These are phyloP conservation scores for Zygnema cylindricum DNA, from an alignment of 139 green algal genomes.

Conservation along the genomic window DNA sequence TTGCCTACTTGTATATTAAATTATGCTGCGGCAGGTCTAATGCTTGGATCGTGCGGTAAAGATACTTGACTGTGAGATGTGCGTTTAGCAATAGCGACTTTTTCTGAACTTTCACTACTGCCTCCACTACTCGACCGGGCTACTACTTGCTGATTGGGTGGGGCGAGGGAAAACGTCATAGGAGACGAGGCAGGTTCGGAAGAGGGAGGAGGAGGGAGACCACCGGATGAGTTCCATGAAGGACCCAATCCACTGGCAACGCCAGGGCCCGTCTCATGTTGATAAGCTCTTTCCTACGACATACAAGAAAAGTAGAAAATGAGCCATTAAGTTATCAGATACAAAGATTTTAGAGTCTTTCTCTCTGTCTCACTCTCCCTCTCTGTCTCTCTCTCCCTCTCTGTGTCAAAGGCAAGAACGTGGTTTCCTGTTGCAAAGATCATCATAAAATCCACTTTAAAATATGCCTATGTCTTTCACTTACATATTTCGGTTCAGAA, in stretches of 20 bases:
- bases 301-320: neutral
- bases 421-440: no score
- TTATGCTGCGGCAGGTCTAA: neutral
- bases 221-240: neutral
- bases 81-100: neutral
- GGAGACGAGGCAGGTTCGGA: neutral
- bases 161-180: neutral
- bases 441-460: no score
- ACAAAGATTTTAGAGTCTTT: neutral
- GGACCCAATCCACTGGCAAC: neutral
- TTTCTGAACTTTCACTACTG: neutral
- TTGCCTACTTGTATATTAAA: neutral
- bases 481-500: no score
- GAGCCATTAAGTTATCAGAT: neutral
- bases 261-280: neutral
- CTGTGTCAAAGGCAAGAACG: no score
- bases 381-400: constrained; percentile 14
- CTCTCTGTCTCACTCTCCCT: neutral
- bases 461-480: no score
- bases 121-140: neutral
- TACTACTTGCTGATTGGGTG: neutral
- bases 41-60: neutral
- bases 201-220: neutral
- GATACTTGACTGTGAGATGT: neutral
- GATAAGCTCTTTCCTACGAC: neutral